phyloP scores from a whole-genome alignment of 1,284 basidiomycete species.

The Moesziomyces aphidis region DNA sequence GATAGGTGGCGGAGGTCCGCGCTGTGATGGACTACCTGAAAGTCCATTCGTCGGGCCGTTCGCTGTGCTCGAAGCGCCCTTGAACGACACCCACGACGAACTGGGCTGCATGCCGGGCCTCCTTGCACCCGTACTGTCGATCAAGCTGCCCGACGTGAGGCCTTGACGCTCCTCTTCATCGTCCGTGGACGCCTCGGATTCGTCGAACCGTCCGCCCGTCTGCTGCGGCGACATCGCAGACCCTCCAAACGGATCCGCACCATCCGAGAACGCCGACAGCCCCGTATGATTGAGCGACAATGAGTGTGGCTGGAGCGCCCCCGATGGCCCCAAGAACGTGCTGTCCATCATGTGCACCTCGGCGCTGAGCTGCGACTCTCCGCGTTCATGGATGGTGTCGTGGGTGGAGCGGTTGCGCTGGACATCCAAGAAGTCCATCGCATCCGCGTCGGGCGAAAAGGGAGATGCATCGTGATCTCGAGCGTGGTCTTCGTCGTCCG shows the following conservation, averaged over 20 bases:
- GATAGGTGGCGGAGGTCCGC: constrained; percentile 34
- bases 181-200: constrained; percentile 1
- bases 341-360: constrained; percentile 22
- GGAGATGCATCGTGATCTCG: constrained; percentile 11
- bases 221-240: constrained; percentile 34
- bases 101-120: background rate
- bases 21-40: constrained; percentile 4
- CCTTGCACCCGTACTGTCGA: constrained; percentile 7
- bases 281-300: constrained; percentile 39
- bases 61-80: background rate
- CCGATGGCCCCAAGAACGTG: constrained; percentile 12
- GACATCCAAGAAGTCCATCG: constrained; percentile 6
- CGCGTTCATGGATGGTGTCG: constrained; percentile 40
- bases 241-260: constrained; percentile 29
- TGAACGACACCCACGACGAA: background rate
- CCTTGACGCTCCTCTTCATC: constrained; percentile 29
- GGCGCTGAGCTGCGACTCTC: constrained; percentile 23
- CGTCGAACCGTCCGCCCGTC: constrained; percentile 21
- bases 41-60: background rate
- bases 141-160: constrained; percentile 7
- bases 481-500: constrained; percentile 7
- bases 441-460: constrained; percentile 14
- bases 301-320: background rate
- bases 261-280: constrained; percentile 31
- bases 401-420: constrained; percentile 6